Evolutionary conservation across 176 grass and related monocot genomes (phyloP), one percentile per base, ranked within the genome.

Genomic region (Cenchrus purpureus): DNA sequence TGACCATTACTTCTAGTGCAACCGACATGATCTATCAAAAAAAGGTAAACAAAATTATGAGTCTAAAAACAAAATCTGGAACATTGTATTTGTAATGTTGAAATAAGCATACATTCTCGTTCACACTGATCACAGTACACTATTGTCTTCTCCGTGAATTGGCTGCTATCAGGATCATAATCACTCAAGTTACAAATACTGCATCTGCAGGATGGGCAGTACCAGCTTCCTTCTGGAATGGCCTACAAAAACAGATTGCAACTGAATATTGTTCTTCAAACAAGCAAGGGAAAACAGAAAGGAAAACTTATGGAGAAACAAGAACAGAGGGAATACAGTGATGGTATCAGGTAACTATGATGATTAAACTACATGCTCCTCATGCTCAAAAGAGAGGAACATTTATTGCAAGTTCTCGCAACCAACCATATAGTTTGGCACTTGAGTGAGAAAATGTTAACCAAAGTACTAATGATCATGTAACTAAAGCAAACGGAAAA

Each of bases 121-220:
- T 94, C 89, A 82, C 94, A 97, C 56, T 94, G 91, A 72, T 92
- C 87, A 55, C 94, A 97, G 65, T 83, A 94, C 49, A 97, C 65
- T 43, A 94, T 76, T 53, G 91, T 89, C 74, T 90, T 88, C 67
- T 86, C 71, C 14, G 81, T 84, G 79, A 90, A 90, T 65, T 84
- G 50, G 73, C 84, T 83, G 45, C 45, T 68, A 80, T 94, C 80
- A 77, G 79, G 65, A 81, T 85, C 85, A 86, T 88, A 92, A 82
- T 87, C 86, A 57, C 95, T 79, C 13, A 7, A 83, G 68, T 87
- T 82, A 85, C 95, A 97, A 78, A 92, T 84, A 72, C 50, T 68
- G 71, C 92, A 97, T 82, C 83, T 86, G 56, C 92, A 94, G 17
- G 80, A 91, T 74, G 95, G 92, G 58, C 92, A 97, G 79, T 84